Conservation (phyloP, 768 basidiomycete species). For the Psilocybe subaeruginosa region DNA sequence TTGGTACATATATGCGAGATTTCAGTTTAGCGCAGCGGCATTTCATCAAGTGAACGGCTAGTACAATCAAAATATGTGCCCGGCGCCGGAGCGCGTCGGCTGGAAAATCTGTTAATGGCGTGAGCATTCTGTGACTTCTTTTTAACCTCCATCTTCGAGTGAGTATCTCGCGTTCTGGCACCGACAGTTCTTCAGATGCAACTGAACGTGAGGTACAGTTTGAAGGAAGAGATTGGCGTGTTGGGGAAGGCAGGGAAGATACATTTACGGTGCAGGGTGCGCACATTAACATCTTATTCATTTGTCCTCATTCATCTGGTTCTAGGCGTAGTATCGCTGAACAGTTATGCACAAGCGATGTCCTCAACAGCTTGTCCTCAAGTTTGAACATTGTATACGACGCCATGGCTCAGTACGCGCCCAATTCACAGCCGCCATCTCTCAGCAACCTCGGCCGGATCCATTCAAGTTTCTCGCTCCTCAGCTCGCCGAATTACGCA, state of each 20-base stretch:
- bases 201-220: neutral
- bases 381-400: conserved; percentile 5
- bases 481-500: conserved; percentile 69
- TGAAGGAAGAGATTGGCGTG: neutral
- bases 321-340: neutral
- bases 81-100: no score
- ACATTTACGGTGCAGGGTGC: neutral
- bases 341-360: conserved; percentile 11
- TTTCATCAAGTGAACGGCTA: no score
- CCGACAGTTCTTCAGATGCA: conserved; percentile 1
- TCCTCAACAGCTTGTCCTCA: neutral
- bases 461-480: conserved; percentile 70
- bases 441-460: conserved; percentile 40
- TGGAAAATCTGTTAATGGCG: no score
- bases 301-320: neutral
- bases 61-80: no score
- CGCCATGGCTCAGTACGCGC: neutral
- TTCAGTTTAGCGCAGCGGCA: no score
- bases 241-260: conserved; percentile 5
- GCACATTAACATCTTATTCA: neutral
- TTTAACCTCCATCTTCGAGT: neutral
- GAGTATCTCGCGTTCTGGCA: neutral
- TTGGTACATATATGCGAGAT: no score
- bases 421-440: conserved; percentile 1
- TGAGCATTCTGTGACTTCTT: neutral